Conservation (phyloP, 1,139 yeast species). For the Candida neerlandica region DNA sequence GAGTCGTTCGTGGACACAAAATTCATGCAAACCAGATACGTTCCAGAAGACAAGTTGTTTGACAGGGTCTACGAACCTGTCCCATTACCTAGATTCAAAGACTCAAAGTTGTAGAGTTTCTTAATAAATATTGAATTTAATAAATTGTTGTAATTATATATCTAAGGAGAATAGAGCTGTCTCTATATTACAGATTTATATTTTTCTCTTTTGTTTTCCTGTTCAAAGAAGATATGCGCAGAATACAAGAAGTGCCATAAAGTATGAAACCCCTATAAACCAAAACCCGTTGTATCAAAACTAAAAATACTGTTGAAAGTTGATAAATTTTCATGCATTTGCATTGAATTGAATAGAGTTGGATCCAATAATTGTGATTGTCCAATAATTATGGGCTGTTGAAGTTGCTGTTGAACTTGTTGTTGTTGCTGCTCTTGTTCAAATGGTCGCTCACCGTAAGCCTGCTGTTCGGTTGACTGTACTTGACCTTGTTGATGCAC, state of each 20-base stretch:
- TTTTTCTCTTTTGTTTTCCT: background rate
- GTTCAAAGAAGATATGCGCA: background rate
- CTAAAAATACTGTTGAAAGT: conserved; percentile 14
- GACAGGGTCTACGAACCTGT: conserved; percentile 42
- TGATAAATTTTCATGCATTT: conserved; percentile 6
- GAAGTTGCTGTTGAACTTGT: background rate
- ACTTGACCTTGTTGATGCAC: background rate
- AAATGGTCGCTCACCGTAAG: background rate
- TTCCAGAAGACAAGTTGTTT: conserved; percentile 42
- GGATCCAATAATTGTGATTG: conserved; percentile 5
- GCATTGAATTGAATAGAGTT: conserved; percentile 3
- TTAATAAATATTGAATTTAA: background rate
- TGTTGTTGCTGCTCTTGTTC: background rate
- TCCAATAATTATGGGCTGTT: background rate
- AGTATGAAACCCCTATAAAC: conserved; percentile 3
- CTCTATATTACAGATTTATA: background rate
- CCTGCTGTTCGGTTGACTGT: background rate
- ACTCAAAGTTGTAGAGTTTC: conserved; percentile 22
- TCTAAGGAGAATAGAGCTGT: background rate
- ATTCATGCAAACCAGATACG: conserved; percentile 17
- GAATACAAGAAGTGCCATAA: background rate
- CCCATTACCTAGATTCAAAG: conserved; percentile 36
- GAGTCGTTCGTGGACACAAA: conserved; percentile 42
- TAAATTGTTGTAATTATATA: background rate
- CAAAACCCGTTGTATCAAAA: conserved; percentile 11